Base-by-base conservation (phyloP, 2,329 filamentous ascomycete genomes). In the Colletotrichum aenigma region DNA sequence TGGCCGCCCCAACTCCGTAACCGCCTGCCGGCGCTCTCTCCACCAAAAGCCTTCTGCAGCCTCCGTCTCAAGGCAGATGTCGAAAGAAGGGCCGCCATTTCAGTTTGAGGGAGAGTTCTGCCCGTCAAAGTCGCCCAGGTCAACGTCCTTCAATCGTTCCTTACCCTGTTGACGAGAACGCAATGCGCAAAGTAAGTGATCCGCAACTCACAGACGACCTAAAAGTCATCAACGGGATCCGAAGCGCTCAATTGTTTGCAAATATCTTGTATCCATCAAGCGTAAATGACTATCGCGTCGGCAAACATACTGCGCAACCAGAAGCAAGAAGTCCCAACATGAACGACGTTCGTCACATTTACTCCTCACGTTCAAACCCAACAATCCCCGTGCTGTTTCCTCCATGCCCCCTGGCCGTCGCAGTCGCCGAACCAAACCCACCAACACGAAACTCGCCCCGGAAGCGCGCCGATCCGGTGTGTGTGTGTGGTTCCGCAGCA, bases 381-480 rank as follows among this genome's bases (percentile, higher is more conserved):
- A 66, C 5, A 30, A 24, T 66, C 16, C 16, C 18, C 7, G 36
- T 18, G 26, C 26, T 34, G 9, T 52, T 32, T 38, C 12, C 18
- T 36, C 8, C n/a, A 52, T 52, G 43, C 34, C 56, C 36, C 34
- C n/a, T 30, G 15, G 36, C 70, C 58, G 58, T 48, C 43, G 13
- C 28, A 58, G 15, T 52, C 70, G 38, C 55, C 24, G 18, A 69
- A 58, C 13, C 21, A 58, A 62, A 26, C n/a, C 68, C 61, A 75
- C 69, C 32, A 34, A 65, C 60, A 18, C 67, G 61, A 75, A 71
- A 72, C 69, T 70, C 32, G 38, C 34, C 30, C 43, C 74, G 74
- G 70, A 76, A 73, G 48, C 28, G 70, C 64, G 70, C 70, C 70
- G 70, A 69, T 61, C 65, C 70, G 70, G 65, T 43, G 62, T 28